Base-by-base conservation (phyloP, 495 filamentous ascomycete genomes). In the Delitschia confertaspora region DNA sequence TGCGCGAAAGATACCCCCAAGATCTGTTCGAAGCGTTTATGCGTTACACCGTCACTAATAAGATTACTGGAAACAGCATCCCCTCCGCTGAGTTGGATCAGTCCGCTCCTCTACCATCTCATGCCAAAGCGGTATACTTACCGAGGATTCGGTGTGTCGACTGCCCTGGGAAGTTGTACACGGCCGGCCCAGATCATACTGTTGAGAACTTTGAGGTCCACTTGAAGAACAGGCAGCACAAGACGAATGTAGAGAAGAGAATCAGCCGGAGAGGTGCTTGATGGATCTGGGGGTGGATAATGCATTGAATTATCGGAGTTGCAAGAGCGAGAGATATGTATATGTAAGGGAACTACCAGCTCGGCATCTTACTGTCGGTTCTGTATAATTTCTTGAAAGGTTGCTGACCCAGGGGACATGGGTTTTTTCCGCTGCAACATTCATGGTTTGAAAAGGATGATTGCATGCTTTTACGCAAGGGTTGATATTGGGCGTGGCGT, bases 101-200 rank as follows among this genome's bases (percentile, higher is more conserved):
- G 0, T 63, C 58, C 31, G 63, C 72, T 17, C 62, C 74, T 3
- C 47, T 65, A 6, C 69, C 77, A 4, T 56, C 69, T 5, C 60
- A 73, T 50, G 62, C 83, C 46, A 80, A 83, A 62, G 83, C 76
- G 31, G 75, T 81, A 62, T 93, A 76, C 48, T 69, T 93, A 27
- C 87, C 91, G 0, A 74, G 91, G 21, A 94, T 95, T 41, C 73
- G 80, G 24, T 98, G 91, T 57, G 74, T 77, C 30, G 91, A 95
- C 58, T 95, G 91, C 63, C 84, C 89, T 2, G 85, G 87, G 24
- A 95, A 95, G 60, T 65, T 93, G 22, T 98, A 98, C 60, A 94
- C 83, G 0, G 82, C 86, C 1, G 83, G 84, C 0, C 88, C 89
- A 0, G 85, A 77, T 17, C 79, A 72, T 57, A 85, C 87, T 0